Conservation (phyloP, 305 asterid genomes). For the Fraxinus albicans region DNA sequence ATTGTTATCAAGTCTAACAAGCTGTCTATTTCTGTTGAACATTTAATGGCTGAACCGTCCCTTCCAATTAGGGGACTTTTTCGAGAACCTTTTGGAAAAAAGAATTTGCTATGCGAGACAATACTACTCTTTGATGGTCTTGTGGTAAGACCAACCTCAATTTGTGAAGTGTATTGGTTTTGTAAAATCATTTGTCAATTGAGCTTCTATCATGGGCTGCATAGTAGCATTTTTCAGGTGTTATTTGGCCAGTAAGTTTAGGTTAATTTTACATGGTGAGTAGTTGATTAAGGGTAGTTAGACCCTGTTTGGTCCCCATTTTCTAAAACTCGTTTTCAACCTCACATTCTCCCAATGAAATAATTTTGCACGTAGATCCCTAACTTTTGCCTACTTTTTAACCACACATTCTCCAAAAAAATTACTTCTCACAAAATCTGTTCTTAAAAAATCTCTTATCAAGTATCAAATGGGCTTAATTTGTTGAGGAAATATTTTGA, state of each 20-base stretch:
- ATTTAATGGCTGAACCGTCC: background rate
- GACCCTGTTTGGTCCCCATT: background rate
- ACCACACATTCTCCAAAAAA: background rate
- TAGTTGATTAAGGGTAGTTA: background rate
- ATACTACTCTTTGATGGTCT: background rate
- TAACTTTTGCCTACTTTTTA: background rate
- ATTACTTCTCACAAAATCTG: background rate
- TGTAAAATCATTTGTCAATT: background rate
- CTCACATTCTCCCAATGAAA: background rate
- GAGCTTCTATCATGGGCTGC: background rate
- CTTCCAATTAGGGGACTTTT: background rate
- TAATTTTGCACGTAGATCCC: background rate
- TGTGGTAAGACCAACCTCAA: background rate
- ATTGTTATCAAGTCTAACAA: background rate
- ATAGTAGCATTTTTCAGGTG: background rate
- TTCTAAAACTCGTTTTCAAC: background rate
- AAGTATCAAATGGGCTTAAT: background rate
- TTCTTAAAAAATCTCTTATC: background rate
- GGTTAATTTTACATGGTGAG: background rate
- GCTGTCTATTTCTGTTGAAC: background rate
- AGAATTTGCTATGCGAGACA: background rate
- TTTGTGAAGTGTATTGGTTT: background rate
- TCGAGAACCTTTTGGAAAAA: background rate
- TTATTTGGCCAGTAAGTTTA: background rate
- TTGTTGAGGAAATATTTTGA: background rate